Evolutionary conservation across 495 filamentous ascomycete species (phyloP), one percentile per base, ranked within the genome.

Genomic region (Symbiotaphrina buchneri): DNA sequence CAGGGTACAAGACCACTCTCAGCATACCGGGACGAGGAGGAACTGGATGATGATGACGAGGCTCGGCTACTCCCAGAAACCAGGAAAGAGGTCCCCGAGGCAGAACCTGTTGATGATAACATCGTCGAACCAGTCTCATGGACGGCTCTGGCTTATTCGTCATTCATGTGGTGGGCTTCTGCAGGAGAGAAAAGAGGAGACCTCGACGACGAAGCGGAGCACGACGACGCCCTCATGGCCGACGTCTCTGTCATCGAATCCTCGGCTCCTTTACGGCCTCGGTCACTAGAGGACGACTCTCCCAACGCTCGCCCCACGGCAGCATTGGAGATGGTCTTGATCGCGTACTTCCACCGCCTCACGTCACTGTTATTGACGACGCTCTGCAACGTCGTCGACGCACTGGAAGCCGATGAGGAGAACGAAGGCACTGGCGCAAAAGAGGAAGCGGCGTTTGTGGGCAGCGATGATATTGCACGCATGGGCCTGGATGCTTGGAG

Each of bases 101-200:
- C 33, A 14, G 41, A 44, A 14, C 33, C 19, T 43, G 37, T 42
- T 28, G 30, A 45, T 38, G 41, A 57, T 52, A 22, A 62, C 20
- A 58, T 82, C 16, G 63, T 77, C 27, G 83, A 93, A 41, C 72
- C 80, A 0, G 56, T 71, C 22, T 77, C 73, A n/a, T 95, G 85
- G 87, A 59, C 80, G 0, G 77, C 79, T 5, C 63, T 92, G 8
- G 84, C 84, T 6, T 95, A 94, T 45, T 68, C 64, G 17, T 74
- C 76, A 3, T 93, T 94, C 56, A 84, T 94, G 54, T 97, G 85
- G 85, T 97, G 87, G 87, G 87, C 87, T 0, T 84, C 80, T 1
- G 87, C 87, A 1, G 87, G 87, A 28, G 87, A 95, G 49, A 69
- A 77, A 47, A 61, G 71, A 2, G 62, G 66, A 15, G 39, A 44